Evolutionary conservation across 2,329 filamentous ascomycete species (phyloP).

Genomic region (Paecilomyces niveus): DNA sequence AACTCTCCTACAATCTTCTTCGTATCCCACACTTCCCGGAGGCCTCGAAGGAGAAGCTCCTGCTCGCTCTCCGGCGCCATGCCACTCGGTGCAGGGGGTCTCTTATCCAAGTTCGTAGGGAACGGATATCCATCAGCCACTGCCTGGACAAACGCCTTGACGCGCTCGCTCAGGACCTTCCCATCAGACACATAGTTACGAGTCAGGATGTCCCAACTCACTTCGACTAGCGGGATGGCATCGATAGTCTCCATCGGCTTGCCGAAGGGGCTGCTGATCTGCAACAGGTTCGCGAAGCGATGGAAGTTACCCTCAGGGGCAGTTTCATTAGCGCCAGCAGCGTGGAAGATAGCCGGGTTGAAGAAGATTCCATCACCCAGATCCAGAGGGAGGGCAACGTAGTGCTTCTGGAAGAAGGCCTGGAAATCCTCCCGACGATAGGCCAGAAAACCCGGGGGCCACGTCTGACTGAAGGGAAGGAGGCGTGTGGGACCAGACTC

Average conservation of each 20-base stretch:
- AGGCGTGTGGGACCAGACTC: slow-evolving; percentile 54
- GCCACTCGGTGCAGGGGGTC: slow-evolving; percentile 48
- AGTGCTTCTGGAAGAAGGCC: slow-evolving; percentile 47
- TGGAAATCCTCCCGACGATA: slow-evolving; percentile 49
- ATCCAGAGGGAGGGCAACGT: slow-evolving; percentile 46
- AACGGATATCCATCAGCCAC: slow-evolving; percentile 56
- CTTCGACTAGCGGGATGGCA: slow-evolving; percentile 42
- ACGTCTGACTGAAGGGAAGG: slow-evolving; percentile 54
- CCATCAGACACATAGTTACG: slow-evolving; percentile 37
- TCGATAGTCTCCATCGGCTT: slow-evolving; percentile 59
- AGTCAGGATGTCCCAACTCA: slow-evolving; percentile 49
- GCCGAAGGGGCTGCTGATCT: slow-evolving; percentile 56
- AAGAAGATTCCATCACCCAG: slow-evolving; percentile 58
- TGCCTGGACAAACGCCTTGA: slow-evolving; percentile 44
- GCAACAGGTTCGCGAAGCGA: slow-evolving; percentile 55
- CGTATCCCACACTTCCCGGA: slow-evolving; percentile 37
- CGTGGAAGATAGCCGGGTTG: slow-evolving; percentile 57
- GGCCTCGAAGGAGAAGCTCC: slow-evolving; percentile 40
- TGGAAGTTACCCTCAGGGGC: slow-evolving; percentile 32
- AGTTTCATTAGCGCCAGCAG: slow-evolving; percentile 51
- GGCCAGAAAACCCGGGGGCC: slow-evolving; percentile 52
- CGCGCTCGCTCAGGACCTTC: slow-evolving; percentile 27
- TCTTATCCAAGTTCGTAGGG: slow-evolving; percentile 54
- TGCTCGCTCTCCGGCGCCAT: slow-evolving; percentile 58
- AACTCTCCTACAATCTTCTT: slow-evolving; percentile 37